Percentiles rank a stretch among this genome's conserved stretches.
Evolutionary conservation across 2,329 filamentous ascomycete genomes (phyloP).

Genomic region (Rhynchosporium agropyri): DNA sequence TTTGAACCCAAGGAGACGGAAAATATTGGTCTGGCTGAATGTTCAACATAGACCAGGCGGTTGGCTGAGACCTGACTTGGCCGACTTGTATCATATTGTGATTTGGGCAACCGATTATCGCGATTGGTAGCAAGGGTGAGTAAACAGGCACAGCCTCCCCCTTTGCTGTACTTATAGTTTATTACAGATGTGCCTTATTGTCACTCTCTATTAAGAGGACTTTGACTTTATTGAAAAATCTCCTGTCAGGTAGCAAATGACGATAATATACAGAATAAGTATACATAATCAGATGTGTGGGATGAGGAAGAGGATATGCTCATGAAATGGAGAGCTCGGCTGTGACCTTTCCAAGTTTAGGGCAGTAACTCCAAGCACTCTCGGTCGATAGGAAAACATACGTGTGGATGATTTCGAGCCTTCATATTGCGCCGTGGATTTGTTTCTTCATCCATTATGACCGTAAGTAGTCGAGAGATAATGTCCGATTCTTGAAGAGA

Average conservation of each 20-base stretch:
- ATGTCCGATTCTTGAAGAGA: background rate
- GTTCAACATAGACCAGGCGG: background rate
- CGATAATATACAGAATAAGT: background rate
- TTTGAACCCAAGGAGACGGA: background rate
- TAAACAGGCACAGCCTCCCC: slow-evolving; percentile 19
- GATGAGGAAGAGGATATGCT: background rate
- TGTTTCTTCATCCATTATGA: background rate
- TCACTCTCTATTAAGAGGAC: background rate
- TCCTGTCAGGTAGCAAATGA: background rate
- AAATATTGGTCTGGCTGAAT: slow-evolving; percentile 10
- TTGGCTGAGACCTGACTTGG: slow-evolving; percentile 3
- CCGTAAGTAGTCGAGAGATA: background rate
- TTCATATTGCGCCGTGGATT: background rate
- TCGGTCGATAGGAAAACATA: background rate
- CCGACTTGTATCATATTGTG: slow-evolving; percentile 1
- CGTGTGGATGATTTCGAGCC: background rate
- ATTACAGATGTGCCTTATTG: slow-evolving; percentile 7
- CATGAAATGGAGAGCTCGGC: no score
- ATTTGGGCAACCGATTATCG: background rate
- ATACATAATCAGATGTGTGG: background rate
- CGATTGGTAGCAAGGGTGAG: slow-evolving; percentile 7
- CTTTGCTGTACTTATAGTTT: slow-evolving; percentile 1
- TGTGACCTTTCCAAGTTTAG: background rate
- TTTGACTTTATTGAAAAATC: background rate
- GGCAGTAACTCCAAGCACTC: background rate